phyloP scores from a whole-genome alignment of 805 yeast species.

The Debaryomyces tyrocola region DNA sequence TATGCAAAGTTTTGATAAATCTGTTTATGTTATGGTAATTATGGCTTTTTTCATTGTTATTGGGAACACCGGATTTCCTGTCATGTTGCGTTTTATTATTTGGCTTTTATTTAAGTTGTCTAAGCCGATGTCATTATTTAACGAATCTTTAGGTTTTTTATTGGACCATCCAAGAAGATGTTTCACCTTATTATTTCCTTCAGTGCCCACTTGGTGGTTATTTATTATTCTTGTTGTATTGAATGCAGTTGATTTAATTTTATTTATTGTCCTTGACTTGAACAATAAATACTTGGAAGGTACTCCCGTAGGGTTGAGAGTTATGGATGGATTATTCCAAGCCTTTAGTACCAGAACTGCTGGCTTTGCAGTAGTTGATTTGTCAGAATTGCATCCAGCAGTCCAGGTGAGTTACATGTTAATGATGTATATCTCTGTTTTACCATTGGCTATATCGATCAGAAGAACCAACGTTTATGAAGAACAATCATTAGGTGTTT shows the following conservation, averaged over 20 bases:
- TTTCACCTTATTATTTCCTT: constrained; percentile 87
- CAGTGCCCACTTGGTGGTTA: constrained; percentile 95
- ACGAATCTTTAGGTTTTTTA: constrained; percentile 81
- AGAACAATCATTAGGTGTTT: constrained; percentile 95
- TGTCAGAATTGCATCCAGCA: constrained; percentile 77
- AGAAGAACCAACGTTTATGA: constrained; percentile 97
- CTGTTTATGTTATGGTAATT: constrained; percentile 64
- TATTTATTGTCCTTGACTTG: constrained; percentile 79
- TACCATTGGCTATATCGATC: constrained; percentile 94
- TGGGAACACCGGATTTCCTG: constrained; percentile 96
- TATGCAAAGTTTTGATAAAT: constrained; percentile 62
- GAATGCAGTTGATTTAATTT: constrained; percentile 74
- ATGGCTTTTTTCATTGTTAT: constrained; percentile 73
- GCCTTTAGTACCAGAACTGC: constrained; percentile 94
- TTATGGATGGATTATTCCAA: constrained; percentile 83
- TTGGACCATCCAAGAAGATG: constrained; percentile 97
- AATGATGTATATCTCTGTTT: constrained; percentile 97
- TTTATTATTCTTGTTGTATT: constrained; percentile 68
- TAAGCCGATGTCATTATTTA: constrained; percentile 58
- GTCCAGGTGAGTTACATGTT: constrained; percentile 90
- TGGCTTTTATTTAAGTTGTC: constrained; percentile 76
- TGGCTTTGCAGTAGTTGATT: constrained; percentile 75
- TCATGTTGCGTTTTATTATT: constrained; percentile 73
- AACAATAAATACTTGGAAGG: constrained; percentile 50
- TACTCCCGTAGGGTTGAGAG: constrained; percentile 65